Base-by-base conservation (phyloP, 371 early-diverging fungal species). In the Mucor piriformis region DNA sequence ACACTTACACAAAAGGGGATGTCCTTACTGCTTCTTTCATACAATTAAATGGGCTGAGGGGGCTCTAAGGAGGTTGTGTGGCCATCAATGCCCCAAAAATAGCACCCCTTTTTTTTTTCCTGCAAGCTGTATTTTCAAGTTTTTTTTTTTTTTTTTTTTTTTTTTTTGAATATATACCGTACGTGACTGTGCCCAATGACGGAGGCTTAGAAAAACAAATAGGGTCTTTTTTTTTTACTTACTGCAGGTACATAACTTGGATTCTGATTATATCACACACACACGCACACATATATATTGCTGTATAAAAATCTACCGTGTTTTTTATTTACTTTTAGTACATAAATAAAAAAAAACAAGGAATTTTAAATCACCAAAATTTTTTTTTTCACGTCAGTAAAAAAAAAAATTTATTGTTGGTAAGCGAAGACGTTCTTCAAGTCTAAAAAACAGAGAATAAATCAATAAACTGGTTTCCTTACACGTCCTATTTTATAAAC, bases 401-500 rank as follows among this genome's bases (percentile, higher is more conserved):
- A n/a, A 37, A 10, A 37, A 37, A 37, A 34, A n/a, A 54, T 59
- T 73, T 78, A 78, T 56, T 74, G 70, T 62, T 78, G 78, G 75
- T 72, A 74, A 57, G 78, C 74, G 69, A 73, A 78, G 72, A 78
- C 78, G 68, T 73, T 78, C 75, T 78, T 78, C 61, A 78, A 63
- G 61, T 74, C 78, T 77, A 67, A 11, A 34, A 5, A 42, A 23
- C 37, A 33, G 38, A 52, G 40, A 40, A 29, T 33, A 6, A 53
- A 50, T 2, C 47, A 15, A 35, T 29, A 6, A 6, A 4, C 29
- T 8, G n/a, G n/a, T 29, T 29, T 29, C 29, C 29, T 29, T 29
- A 29, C 8, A 1, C 8, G 6, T 8, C 4, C 8, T 29, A 8
- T 23, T 40, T 24, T 23, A 29, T 18, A 18, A 43, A 15, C 25